Evolutionary conservation across 2,329 filamentous ascomycete species (phyloP).

Genomic region (Aspergillus bombycis): DNA sequence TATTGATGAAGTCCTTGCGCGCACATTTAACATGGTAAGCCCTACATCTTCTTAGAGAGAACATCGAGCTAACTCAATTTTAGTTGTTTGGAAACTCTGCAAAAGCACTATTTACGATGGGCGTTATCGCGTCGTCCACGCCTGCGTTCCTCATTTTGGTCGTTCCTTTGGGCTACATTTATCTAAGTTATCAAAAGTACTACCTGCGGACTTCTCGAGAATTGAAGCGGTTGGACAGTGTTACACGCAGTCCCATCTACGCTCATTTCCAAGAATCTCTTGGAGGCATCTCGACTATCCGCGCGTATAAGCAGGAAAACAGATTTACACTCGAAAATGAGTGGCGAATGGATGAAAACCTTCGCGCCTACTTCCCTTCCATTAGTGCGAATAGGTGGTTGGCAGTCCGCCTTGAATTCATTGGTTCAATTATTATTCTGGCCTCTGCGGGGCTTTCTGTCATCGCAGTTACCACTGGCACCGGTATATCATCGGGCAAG

Average conservation of each 20-base stretch:
- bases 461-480: conserved; percentile 73
- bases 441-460: conserved; percentile 81
- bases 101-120: conserved; percentile 78
- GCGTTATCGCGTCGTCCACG: conserved; percentile 79
- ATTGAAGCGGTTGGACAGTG: conserved; percentile 91
- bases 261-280: conserved; percentile 98
- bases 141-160: conserved; percentile 81
- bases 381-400: conserved; percentile 95
- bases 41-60: neutral
- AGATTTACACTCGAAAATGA: conserved; percentile 93
- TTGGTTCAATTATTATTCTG: conserved; percentile 92
- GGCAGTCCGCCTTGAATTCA: conserved; percentile 90
- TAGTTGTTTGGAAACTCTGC: conserved; percentile 74
- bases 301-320: conserved; percentile 86
- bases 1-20: conserved; percentile 89
- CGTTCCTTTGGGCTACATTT: conserved; percentile 76
- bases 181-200: conserved; percentile 94
- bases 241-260: conserved; percentile 93
- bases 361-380: conserved; percentile 92
- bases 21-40: conserved; percentile 89
- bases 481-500: conserved; percentile 67
- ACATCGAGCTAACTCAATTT: conserved; percentile 18
- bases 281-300: conserved; percentile 90
- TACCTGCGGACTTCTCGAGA: conserved; percentile 95
- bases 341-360: conserved; percentile 93